Evolutionary conservation across 148 eudicot genomes (phyloP), one percentile per base, ranked within the genome.

Genomic region (Cornus controversa): DNA sequence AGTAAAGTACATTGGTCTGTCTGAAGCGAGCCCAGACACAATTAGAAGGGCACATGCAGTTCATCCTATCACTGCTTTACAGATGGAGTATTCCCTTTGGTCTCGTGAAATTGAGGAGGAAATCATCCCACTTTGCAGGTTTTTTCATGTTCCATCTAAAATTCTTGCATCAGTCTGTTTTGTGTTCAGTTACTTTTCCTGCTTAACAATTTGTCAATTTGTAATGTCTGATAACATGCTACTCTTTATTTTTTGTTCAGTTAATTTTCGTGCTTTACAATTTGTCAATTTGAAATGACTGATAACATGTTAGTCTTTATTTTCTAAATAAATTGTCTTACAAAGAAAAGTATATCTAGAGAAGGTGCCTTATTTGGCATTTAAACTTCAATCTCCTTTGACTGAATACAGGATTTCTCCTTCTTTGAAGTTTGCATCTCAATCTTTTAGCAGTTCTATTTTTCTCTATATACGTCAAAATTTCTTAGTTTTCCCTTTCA

Each of bases 31-130:
- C 53, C 75, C 90, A 29, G 84, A 87, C 81, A 90, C 96, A 8
- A 87, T 92, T 54, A 87, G 87, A 84, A 84, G 96, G 77, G 92
- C 93, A 66, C 92, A 90, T 71, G 92, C 91, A 10, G 89, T 92
- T 79, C 91, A 92, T 82, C 96, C 96, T 37, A 54, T 92, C 10
- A 82, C 91, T 66, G 93, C 93, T 73, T 68, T 87, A 71, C 97
- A 92, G 79, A 85, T 88, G 87, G 96, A 92, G 79, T 92, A 89
- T 85, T 92, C 96, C n/a, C 84, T 92, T 67, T 83, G 93, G 87
- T 81, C 93, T 28, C 93, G 93, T 54, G 93, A 90, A 76, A 87
- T 87, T 53, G 93, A 92, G 76, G 92, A 88, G 66, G 91, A 90
- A 71, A 85, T 92, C 29, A 86, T 92, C 66, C 91, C 97, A 11